Percentiles rank a stretch among this genome's conserved stretches.
Evolutionary conservation across 139 green algal species (phyloP).

Genomic region (Dunaliella primolecta): DNA sequence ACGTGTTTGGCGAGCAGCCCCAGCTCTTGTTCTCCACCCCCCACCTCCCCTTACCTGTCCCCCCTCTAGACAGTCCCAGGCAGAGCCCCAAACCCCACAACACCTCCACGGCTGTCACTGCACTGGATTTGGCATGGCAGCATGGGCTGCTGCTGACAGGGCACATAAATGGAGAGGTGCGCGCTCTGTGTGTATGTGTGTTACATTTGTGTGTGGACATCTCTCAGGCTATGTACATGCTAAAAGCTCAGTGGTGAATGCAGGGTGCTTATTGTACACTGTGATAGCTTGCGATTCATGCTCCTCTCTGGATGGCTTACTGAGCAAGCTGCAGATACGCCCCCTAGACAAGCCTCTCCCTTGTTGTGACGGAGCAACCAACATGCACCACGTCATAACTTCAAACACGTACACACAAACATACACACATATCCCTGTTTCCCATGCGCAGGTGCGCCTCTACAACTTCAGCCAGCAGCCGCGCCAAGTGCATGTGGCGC

Average conservation of each 20-base stretch:
- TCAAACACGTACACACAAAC: background rate
- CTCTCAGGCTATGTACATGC: too few species aligned
- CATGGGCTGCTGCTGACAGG: conserved; percentile 40
- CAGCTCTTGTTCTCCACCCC: conserved; percentile 11
- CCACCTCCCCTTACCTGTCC: background rate
- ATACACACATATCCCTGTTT: background rate
- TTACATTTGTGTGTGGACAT: too few species aligned
- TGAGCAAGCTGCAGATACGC: too few species aligned
- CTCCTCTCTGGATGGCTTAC: too few species aligned
- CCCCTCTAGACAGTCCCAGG: background rate
- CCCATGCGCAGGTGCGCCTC: background rate
- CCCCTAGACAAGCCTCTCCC: too few species aligned
- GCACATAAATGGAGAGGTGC: conserved; percentile 32
- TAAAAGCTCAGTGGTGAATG: too few species aligned
- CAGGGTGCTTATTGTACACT: too few species aligned
- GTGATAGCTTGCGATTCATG: too few species aligned
- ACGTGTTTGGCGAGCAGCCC: conserved; percentile 25
- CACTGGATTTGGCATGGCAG: conserved; percentile 38
- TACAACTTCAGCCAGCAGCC: conserved; percentile 11
- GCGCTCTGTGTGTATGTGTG: too few species aligned
- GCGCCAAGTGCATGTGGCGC: background rate
- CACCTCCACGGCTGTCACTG: conserved; percentile 16
- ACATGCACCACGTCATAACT: too few species aligned
- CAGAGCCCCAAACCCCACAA: background rate
- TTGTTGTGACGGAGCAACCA: too few species aligned